A percentile compares a stretch with the other conserved stretches of the same genome.
These are phyloP conservation scores for Wakefieldia striispora DNA, from an alignment of 768 basidiomycete genomes.

Conservation along the genomic window DNA sequence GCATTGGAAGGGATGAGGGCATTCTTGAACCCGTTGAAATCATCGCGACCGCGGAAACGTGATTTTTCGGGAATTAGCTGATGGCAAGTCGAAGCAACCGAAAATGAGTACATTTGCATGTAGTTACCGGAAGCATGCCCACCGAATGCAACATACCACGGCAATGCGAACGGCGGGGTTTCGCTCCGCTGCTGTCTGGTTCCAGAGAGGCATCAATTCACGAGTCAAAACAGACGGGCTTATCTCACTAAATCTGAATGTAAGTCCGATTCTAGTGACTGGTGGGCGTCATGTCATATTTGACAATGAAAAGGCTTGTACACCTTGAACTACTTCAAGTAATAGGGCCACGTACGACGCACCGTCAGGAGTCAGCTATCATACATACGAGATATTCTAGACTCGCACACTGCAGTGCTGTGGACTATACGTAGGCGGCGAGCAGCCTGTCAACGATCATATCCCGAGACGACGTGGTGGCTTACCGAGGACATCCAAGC, in stretches of 20 bases:
- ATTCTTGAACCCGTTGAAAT: too few species aligned
- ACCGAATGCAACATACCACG: too few species aligned
- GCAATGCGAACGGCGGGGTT: too few species aligned
- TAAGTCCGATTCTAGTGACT: neutral
- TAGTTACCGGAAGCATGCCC: too few species aligned
- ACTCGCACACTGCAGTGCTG: conserved; percentile 50
- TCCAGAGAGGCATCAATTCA: conserved; percentile 51
- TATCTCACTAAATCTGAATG: conserved; percentile 38
- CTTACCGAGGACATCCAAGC: conserved; percentile 55
- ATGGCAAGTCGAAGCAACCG: too few species aligned
- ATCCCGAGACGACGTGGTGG: neutral
- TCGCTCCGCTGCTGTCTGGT: conserved; percentile 44
- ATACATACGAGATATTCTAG: neutral
- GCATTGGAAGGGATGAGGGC: too few species aligned
- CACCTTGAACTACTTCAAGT: conserved; percentile 27
- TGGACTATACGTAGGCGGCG: conserved; percentile 40
- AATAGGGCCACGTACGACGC: neutral
- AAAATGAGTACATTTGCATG: too few species aligned
- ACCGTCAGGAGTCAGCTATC: conserved; percentile 29
- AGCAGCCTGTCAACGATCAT: neutral
- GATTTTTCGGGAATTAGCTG: too few species aligned
- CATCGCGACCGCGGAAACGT: too few species aligned
- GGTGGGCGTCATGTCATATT: conserved; percentile 31
- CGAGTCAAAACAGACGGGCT: conserved; percentile 55
- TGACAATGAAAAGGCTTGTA: conserved; percentile 42